Conservation (phyloP, 2,329 filamentous ascomycete genomes). For the Aspergillus sp. region DNA sequence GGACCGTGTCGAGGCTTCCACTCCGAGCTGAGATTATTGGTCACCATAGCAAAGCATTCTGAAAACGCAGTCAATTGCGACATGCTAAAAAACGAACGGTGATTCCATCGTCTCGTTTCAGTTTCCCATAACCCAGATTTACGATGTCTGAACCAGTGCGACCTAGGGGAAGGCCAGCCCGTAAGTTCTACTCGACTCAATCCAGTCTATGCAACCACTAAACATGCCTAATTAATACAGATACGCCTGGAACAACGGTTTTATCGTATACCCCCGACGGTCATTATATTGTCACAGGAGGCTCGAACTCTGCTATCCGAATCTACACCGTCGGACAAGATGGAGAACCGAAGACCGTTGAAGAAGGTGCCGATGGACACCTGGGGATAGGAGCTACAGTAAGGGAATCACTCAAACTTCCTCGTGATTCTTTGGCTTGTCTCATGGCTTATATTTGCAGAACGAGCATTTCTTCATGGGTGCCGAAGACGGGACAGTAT, state of each 20-base stretch:
- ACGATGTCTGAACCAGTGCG: constrained; percentile 39
- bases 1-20: neutral
- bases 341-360: constrained; percentile 88
- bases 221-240: constrained; percentile 35
- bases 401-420: constrained; percentile 20
- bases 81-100: constrained; percentile 8
- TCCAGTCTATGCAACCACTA: neutral
- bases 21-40: neutral
- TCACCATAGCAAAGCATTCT: neutral
- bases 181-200: constrained; percentile 35
- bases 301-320: constrained; percentile 89
- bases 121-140: constrained; percentile 2
- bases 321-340: constrained; percentile 89
- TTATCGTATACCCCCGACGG: constrained; percentile 90
- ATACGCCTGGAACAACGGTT: constrained; percentile 83
- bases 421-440: neutral
- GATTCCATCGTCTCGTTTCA: constrained; percentile 2
- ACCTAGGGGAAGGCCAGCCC: constrained; percentile 47
- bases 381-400: constrained; percentile 72
- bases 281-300: constrained; percentile 81
- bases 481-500: constrained; percentile 94
- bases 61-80: neutral
- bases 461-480: constrained; percentile 85
- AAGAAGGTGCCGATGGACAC: constrained; percentile 87
- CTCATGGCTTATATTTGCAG: constrained; percentile 35